Evolutionary conservation across 2,329 filamentous ascomycete species (phyloP), one percentile per base, ranked within the genome.

Genomic region (Geoglossum cookeanum): DNA sequence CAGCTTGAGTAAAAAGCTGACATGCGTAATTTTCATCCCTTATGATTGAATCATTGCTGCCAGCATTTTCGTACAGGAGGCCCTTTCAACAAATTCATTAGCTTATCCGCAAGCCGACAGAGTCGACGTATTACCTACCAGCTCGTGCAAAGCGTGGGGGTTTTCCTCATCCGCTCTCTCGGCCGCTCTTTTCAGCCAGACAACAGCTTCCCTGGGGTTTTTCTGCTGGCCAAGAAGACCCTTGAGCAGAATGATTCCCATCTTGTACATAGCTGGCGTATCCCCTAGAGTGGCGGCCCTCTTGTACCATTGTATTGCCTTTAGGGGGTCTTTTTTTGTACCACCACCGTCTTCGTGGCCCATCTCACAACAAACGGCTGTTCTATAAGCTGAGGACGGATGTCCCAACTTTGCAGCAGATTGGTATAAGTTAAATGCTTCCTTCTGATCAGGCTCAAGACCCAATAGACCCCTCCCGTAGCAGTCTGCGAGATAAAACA

Each of bases 291-390:
- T 84, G 9, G 92, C 91, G 5, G 92, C 89, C 48, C 90, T 85
- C 68, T 91, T 89, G 70, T 98, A 98, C 92, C 92, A 98, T 68
- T 97, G 91, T 22, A 97, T 90, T 1, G 92, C 91, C 71, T 97
- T 97, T 62, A 91, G 71, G 0, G 88, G 87, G 65, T 98, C 92
- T 64, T 85, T 86, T 59, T 87, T 82, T 0, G 92, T 97, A 29
- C 92, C 92, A 56, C 92, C 92, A 33, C 90, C 91, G 64, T 94
- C 90, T 66, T 97, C 91, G 58, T 89, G 82, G 3, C 92, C 92
- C 64, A 98, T 88, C 68, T 98, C 92, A 66, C 92, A 97, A 72
- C 92, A 98, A 0, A 98, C 91, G 0, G 92, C 92, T 30, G 92
- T 94, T 57, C 92, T 81, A 68, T 97, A 98, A 0, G 92, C 92